Evolutionary conservation across 805 yeast species (phyloP), one percentile per base, ranked within the genome.

Genomic region (Sugiyamaella floridensis): DNA sequence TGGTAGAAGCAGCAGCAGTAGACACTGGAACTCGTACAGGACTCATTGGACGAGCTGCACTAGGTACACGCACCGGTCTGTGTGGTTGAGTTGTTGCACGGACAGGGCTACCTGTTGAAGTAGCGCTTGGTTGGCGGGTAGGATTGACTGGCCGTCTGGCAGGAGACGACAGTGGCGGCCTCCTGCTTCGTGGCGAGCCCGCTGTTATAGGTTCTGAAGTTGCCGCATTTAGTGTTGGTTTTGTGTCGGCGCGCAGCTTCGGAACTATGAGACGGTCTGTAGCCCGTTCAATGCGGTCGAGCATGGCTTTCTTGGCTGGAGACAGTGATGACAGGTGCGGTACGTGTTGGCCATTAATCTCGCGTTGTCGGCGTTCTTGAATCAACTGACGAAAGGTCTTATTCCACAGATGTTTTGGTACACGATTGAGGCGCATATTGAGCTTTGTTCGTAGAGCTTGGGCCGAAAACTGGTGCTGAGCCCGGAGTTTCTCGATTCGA

Each of bases 401-500:
- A 49, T 69, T 61, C 70, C 81, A 74, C 22, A 77, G 61, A 4
- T 78, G 69, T 40, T 71, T 75, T 50, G 79, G 79, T 7, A 79
- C 75, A 28, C 74, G 65, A 54, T 76, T 76, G 22, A 76, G 61
- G 43, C 81, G 62, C 54, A 78, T 59, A 43, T 69, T 65, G 8
- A 79, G 70, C 52, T 71, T 71, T 22, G 65, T 63, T 43, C 75
- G 72, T 11, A 69, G 55, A 6, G 66, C 59, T 20, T 51, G 52
- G 2, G 68, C 63, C 2, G 67, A 61, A n/a, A 58, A 49, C 37
- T 53, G 51, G 42, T 60, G 56, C 11, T 62, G 71, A 59, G 43
- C 57, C 53, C 46, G 59, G 50, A 51, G 74, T 67, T 43, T 63
- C 51, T 51, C 57, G 53, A 43, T 66, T 61, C 54, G 66, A 28